A percentile compares a stretch with the other conserved stretches of the same genome.
These are phyloP conservation scores for Neurospora sp. DNA, from an alignment of 495 filamentous ascomycete species.

Conservation along the genomic window DNA sequence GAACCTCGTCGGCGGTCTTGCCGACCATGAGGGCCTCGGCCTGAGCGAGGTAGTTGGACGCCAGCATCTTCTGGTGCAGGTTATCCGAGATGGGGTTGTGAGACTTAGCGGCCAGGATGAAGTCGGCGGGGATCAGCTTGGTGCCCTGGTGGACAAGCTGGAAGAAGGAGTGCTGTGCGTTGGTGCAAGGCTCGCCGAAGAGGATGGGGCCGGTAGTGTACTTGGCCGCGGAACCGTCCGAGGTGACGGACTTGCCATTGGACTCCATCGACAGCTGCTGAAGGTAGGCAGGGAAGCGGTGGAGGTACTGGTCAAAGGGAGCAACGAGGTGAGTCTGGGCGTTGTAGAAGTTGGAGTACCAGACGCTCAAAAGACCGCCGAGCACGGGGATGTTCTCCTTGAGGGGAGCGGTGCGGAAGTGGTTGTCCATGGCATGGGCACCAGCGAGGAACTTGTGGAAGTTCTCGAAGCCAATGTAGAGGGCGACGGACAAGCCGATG, in stretches of 20 bases:
- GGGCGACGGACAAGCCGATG: constrained; percentile 85
- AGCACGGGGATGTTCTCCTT: constrained; percentile 92
- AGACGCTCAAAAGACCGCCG: constrained; percentile 88
- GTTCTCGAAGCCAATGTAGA: constrained; percentile 95
- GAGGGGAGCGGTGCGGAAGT: constrained; percentile 84
- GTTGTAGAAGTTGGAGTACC: constrained; percentile 97
- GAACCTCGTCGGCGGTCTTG: constrained; percentile 84
- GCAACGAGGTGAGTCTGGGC: constrained; percentile 96
- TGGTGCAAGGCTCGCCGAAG: constrained; percentile 97
- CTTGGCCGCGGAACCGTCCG: constrained; percentile 80
- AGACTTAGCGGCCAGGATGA: constrained; percentile 88
- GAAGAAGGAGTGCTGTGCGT: constrained; percentile 99
- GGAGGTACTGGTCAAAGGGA: constrained; percentile 97
- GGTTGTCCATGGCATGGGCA: constrained; percentile 95
- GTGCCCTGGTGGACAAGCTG: constrained; percentile 98
- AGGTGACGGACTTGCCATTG: constrained; percentile 95
- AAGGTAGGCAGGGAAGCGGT: constrained; percentile 97
- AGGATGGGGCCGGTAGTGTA: constrained; percentile 91
- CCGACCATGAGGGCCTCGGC: constrained; percentile 97
- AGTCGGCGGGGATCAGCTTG: constrained; percentile 96
- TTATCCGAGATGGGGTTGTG: constrained; percentile 91
- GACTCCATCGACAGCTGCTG: constrained; percentile 99
- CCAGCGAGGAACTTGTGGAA: constrained; percentile 94
- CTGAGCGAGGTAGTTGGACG: constrained; percentile 97
- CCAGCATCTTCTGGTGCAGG: constrained; percentile 97